Evolutionary conservation across 768 basidiomycete species (phyloP).

Genomic region (Suillus sp.): DNA sequence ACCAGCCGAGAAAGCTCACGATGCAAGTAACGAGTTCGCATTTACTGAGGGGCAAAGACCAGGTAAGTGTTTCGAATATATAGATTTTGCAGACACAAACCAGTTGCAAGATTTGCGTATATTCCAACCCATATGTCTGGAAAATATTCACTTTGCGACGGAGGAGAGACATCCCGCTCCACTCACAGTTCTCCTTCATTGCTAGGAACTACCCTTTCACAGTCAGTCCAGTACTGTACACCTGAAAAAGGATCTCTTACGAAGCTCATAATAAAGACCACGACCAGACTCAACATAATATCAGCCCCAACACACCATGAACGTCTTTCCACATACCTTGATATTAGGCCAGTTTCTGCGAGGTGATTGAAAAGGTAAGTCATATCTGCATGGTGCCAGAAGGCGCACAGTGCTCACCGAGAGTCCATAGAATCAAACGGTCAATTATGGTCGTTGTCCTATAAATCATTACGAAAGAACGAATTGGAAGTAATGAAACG

Average conservation of each 20-base stretch:
- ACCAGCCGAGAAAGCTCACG: not conserved
- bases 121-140: constrained; percentile 9
- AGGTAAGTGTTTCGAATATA: not conserved
- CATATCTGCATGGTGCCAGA: not conserved
- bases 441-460: constrained; percentile 3
- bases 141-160: not conserved
- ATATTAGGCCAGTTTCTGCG: constrained; percentile 9
- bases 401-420: not conserved
- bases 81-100: not conserved
- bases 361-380: not conserved
- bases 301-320: not conserved
- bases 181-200: constrained; percentile 9
- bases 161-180: not conserved
- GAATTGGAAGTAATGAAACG: not conserved
- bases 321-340: constrained; percentile 2
- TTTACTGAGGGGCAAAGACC: not conserved
- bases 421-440: constrained; percentile 9
- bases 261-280: not conserved
- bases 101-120: constrained; percentile 4
- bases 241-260: not conserved
- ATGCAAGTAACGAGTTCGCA: constrained; percentile 6
- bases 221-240: not conserved
- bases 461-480: not conserved
- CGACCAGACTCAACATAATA: not conserved
- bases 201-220: constrained; percentile 2